Evolutionary conservation across 441 rosid genomes (phyloP), one percentile per base, ranked within the genome.

Genomic region (Croton laevigatus): DNA sequence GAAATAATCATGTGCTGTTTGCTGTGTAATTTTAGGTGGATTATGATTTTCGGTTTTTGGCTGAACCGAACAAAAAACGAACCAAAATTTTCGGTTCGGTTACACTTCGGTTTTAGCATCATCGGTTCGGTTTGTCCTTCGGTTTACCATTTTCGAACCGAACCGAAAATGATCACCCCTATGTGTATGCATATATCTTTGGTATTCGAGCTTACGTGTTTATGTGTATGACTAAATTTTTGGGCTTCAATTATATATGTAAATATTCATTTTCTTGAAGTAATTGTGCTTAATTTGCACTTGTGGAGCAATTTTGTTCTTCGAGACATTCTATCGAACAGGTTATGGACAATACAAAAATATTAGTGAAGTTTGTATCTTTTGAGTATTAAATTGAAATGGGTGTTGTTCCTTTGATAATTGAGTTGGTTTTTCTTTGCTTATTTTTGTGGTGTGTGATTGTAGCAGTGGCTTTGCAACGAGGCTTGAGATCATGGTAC

Each of bases 401-500:
- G 58, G 2, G 52, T 76, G 49, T 57, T 19, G 44, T 38, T 3
- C 16, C 1, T 38, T 57, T 55, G 67, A 23, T 14, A 27, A 44
- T 64, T 62, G 70, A 46, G 54, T 27, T 68, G 32, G 32, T 69
- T 4, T 32, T 27, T 58, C 58, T 70, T 4, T 61, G 13, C 54
- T 36, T n/a, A 40, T 46, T 61, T 52, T 1, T 17, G 66, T 9
- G 7, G 8, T 40, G 44, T 65, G 54, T 48, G 45, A 71, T 45
- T 81, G 73, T 76, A 86, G 89, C 64, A 54, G 67, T 69, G 17
- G 80, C 86, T 70, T 69, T 65, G 69, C 82, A 79, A 71, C 81
- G 81, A 77, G 69, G 70, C 80, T 82, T 84, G 51, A 85, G 76
- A 76, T 73, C 59, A 22, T 73, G 89, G 79, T 92, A 59, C 76